phyloP scores from a whole-genome alignment of 169 alveolate species.

The Eimeria brunetti region DNA sequence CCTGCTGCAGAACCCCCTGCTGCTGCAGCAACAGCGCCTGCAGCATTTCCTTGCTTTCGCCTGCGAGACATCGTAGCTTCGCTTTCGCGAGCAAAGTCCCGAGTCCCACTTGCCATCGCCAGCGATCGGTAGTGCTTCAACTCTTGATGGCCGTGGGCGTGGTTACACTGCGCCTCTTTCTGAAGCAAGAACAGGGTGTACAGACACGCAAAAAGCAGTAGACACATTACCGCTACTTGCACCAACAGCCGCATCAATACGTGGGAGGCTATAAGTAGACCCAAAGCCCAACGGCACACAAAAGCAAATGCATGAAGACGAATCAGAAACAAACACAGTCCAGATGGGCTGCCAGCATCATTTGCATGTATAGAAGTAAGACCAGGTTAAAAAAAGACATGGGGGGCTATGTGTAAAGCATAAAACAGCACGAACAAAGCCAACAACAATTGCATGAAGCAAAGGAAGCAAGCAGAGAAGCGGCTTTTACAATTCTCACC shows the following conservation, averaged over 20 bases:
- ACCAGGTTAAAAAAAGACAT: not conserved
- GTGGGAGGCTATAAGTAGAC: no score
- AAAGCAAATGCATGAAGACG: not conserved
- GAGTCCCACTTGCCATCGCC: slow-evolving; percentile 58
- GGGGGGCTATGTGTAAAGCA: no score
- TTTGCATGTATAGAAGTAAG: not conserved
- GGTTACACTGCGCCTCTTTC: slow-evolving; percentile 64
- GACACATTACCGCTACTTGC: not conserved
- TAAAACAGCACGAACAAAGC: not conserved
- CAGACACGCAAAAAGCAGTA: not conserved
- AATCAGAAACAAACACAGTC: not conserved
- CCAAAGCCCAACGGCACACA: not conserved
- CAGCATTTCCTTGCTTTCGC: not conserved
- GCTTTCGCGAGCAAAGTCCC: slow-evolving; percentile 67
- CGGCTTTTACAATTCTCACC: no score
- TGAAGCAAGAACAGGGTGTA: not conserved
- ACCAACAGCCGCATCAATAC: not conserved
- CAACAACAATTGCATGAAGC: not conserved
- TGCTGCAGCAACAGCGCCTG: not conserved
- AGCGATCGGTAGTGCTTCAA: slow-evolving; percentile 20
- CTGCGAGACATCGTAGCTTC: slow-evolving; percentile 51
- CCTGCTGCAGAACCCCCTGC: not conserved
- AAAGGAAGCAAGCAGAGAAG: not conserved
- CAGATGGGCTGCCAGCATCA: not conserved
- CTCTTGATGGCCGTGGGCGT: slow-evolving; percentile 72